Base-by-base conservation (phyloP, 108 stramenopile species). In the Bacterosira constricta region DNA sequence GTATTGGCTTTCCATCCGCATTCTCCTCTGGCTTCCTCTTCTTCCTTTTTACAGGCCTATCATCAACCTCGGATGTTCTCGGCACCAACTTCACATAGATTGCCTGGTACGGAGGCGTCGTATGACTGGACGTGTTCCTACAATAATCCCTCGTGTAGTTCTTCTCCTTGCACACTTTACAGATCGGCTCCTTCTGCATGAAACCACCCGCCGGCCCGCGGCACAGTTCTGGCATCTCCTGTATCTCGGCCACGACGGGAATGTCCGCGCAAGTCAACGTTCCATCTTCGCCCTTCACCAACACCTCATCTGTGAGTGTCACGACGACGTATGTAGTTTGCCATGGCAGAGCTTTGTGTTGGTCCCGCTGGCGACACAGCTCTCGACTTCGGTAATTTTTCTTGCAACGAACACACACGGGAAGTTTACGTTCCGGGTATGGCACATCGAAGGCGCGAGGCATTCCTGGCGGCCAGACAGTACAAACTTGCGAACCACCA, bases 351-450 rank as follows among this genome's bases (percentile, higher is more conserved):
- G 83, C 82, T 9, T 77, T 58, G 72, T 90, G 90, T 36, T 84
- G 75, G 59, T 90, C 83, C 13, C 83, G 69, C 41, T 88, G 85
- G 21, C 90, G 69, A 64, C 90, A 90, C 30, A 86, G 88, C 9
- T 74, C 70, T 32, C 84, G 64, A 15, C 87, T 90, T 49, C 87
- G 66, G 59, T 88, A 88, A n/a, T 85, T 90, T 57, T 85, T 82
- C 63, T 90, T 90, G 70, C 90, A 90, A 2, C 82, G 77, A 3
- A 87, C 73, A 61, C 90, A 90, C 18, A 90, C 87, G 23, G 90
- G 90, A 10, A 85, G 84, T 51, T 85, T 85, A 17, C 65, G 66
- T 10, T 60, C 51, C 25, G 71, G 73, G 50, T 87, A 87, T 26
- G 81, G 72, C 44, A 90, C 87, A 50, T 90, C 82, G 10, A 90